Percentiles rank a stretch among this genome's conserved stretches.
These are phyloP conservation scores for Evernia prunastri DNA, from an alignment of 495 filamentous ascomycete species.

Conservation along the genomic window DNA sequence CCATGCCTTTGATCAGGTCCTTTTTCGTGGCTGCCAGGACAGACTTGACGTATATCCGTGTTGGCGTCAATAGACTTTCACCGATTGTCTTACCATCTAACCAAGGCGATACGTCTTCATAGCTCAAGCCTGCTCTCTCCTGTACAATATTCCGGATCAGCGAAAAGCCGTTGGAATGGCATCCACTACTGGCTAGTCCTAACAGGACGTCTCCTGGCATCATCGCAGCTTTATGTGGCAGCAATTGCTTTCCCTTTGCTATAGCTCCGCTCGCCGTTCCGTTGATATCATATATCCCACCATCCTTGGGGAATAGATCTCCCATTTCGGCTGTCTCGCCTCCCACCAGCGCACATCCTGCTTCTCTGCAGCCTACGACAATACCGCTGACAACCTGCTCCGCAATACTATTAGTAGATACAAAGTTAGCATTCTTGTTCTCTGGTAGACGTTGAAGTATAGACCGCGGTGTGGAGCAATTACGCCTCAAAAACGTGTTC, in stretches of 20 bases:
- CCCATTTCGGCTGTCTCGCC: constrained; percentile 99
- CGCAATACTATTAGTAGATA: too few species aligned
- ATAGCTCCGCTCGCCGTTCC: constrained; percentile 84
- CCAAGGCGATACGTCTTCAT: constrained; percentile 68
- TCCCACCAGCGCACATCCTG: constrained; percentile 83
- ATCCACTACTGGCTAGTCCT: constrained; percentile 73
- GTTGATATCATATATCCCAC: constrained; percentile 77
- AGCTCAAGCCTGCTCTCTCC: constrained; percentile 59
- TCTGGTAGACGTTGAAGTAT: too few species aligned
- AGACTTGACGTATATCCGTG: constrained; percentile 71
- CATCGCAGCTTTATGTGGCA: constrained; percentile 76
- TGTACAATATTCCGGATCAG: constrained; percentile 86
- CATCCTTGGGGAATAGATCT: constrained; percentile 72
- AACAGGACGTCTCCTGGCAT: constrained; percentile 72
- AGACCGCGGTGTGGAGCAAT: too few species aligned
- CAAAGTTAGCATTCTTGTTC: too few species aligned
- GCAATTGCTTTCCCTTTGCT: constrained; percentile 50
- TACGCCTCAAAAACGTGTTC: too few species aligned
- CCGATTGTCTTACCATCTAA: constrained; percentile 47
- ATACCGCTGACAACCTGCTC: constrained; percentile 81
- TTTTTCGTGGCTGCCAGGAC: constrained; percentile 57
- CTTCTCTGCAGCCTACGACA: constrained; percentile 71
- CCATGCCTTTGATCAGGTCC: constrained; percentile 71
- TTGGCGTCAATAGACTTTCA: constrained; percentile 68
- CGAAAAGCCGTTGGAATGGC: constrained; percentile 94